Evolutionary conservation across 2,329 filamentous ascomycete genomes (phyloP).

Genomic region (Cladosporium halotolerans): DNA sequence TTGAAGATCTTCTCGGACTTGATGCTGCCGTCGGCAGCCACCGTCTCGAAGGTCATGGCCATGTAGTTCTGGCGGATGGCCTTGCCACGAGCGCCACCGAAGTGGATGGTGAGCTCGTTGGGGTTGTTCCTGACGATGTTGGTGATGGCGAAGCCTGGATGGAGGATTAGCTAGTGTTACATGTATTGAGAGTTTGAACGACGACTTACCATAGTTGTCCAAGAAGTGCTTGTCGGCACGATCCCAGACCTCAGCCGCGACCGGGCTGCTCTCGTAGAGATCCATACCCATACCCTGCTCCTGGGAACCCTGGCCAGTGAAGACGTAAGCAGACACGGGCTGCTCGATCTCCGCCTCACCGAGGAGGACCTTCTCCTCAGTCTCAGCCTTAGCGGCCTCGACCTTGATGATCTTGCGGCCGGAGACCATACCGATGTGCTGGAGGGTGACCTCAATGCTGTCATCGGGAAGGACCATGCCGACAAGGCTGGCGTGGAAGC

Average conservation of each 20-base stretch:
- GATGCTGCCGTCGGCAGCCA: constrained; percentile 81
- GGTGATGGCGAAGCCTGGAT: constrained; percentile 81
- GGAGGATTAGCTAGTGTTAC: background rate
- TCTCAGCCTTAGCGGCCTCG: constrained; percentile 90
- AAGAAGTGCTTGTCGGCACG: constrained; percentile 95
- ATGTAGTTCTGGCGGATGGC: constrained; percentile 98
- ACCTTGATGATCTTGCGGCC: constrained; percentile 99
- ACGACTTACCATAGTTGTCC: constrained; percentile 82
- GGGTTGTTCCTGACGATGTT: constrained; percentile 99
- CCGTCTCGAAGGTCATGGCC: constrained; percentile 99
- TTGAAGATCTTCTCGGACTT: constrained; percentile 99
- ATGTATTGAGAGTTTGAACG: background rate
- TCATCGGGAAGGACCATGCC: constrained; percentile 98
- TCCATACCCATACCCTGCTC: constrained; percentile 99
- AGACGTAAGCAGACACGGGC: constrained; percentile 92
- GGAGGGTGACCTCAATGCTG: constrained; percentile 86
- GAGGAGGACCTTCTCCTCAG: constrained; percentile 89
- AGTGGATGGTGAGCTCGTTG: constrained; percentile 96
- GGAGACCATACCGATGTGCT: constrained; percentile 95
- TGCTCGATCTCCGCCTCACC: constrained; percentile 98
- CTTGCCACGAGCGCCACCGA: constrained; percentile 93
- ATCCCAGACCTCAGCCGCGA: constrained; percentile 97
- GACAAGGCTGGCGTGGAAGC: constrained; percentile 94
- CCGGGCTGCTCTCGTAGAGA: constrained; percentile 84
- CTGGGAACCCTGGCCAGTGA: constrained; percentile 96